These are phyloP conservation scores for Phytophthora aleatoria DNA, from an alignment of 352 stramenopile genomes.

Conservation along the genomic window DNA sequence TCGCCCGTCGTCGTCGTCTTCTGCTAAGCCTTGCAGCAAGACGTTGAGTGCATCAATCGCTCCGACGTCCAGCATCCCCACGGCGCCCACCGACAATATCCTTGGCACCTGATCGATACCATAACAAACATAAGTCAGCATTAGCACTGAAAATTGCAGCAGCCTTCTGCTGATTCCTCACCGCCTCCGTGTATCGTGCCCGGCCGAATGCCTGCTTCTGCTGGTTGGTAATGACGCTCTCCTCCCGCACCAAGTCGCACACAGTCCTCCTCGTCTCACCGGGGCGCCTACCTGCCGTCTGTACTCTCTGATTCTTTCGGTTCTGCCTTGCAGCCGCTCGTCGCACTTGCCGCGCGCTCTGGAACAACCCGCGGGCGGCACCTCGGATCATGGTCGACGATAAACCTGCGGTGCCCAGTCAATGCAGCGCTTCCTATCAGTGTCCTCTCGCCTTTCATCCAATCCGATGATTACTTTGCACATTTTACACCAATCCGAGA, in stretches of 20 bases:
- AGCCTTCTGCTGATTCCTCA: slow-evolving; percentile 21
- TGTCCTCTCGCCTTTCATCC: slow-evolving; percentile 8
- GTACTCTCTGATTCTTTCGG: slow-evolving; percentile 16
- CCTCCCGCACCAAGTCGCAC: slow-evolving; percentile 38
- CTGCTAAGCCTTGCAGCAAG: slow-evolving; percentile 43
- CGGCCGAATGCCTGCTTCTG: slow-evolving; percentile 62
- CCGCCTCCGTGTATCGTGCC: slow-evolving; percentile 34
- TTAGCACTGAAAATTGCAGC: neutral
- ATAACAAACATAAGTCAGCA: slow-evolving; percentile 6
- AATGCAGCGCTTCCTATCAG: slow-evolving; percentile 9
- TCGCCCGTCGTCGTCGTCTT: slow-evolving; percentile 77
- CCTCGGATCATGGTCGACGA: slow-evolving; percentile 51
- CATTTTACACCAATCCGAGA: slow-evolving; percentile 12
- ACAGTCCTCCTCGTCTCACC: slow-evolving; percentile 21
- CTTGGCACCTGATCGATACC: slow-evolving; percentile 46
- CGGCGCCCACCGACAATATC: slow-evolving; percentile 37
- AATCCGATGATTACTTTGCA: slow-evolving; percentile 9
- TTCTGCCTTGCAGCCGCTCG: slow-evolving; percentile 35
- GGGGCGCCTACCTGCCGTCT: neutral
- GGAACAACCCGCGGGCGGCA: slow-evolving; percentile 49
- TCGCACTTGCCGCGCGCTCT: slow-evolving; percentile 56
- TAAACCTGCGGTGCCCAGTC: slow-evolving; percentile 18
- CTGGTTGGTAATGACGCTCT: slow-evolving; percentile 51
- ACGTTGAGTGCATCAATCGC: slow-evolving; percentile 50
- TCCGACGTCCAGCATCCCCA: slow-evolving; percentile 43